phyloP scores from a whole-genome alignment of 2,329 filamentous ascomycete genomes.

The Drechslera avenae region DNA sequence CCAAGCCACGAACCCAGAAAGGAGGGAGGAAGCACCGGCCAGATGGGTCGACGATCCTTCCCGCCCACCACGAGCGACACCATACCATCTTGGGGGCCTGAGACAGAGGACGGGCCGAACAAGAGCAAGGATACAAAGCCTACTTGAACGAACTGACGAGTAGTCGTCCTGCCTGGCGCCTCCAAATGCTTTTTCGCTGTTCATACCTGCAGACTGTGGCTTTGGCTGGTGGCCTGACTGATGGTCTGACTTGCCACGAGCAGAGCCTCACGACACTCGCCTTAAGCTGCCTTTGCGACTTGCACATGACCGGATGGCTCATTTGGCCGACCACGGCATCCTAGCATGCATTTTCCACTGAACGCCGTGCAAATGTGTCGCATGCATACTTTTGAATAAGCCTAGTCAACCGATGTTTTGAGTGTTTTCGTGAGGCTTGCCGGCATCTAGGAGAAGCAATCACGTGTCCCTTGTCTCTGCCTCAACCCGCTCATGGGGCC shows the following conservation, averaged over 20 bases:
- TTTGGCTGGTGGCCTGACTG: conserved; percentile 12
- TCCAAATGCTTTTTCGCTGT: conserved; percentile 11
- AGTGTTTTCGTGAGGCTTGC: neutral
- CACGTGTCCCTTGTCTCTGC: neutral
- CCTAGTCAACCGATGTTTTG: neutral
- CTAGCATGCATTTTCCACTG: neutral
- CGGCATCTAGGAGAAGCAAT: too few species aligned
- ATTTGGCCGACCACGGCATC: neutral
- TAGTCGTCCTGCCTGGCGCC: conserved; percentile 1
- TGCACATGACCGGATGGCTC: conserved; percentile 8
- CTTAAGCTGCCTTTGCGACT: neutral
- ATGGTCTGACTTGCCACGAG: conserved; percentile 8
- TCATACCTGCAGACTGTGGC: conserved; percentile 1
- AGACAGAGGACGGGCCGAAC: conserved; percentile 12
- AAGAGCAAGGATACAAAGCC: conserved; percentile 4
- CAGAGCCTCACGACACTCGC: conserved; percentile 28
- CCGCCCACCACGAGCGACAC: conserved; percentile 18
- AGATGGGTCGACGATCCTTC: conserved; percentile 29
- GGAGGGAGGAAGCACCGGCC: conserved; percentile 17
- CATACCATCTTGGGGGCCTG: conserved; percentile 14
- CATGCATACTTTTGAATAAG: neutral
- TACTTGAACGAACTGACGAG: conserved; percentile 1
- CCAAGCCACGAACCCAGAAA: conserved; percentile 17
- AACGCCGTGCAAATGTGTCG: too few species aligned
- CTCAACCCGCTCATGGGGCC: neutral